Evolutionary conservation across 179 eudicot species (phyloP), one percentile per base, ranked within the genome.

Genomic region (Heliamphora pulchella): DNA sequence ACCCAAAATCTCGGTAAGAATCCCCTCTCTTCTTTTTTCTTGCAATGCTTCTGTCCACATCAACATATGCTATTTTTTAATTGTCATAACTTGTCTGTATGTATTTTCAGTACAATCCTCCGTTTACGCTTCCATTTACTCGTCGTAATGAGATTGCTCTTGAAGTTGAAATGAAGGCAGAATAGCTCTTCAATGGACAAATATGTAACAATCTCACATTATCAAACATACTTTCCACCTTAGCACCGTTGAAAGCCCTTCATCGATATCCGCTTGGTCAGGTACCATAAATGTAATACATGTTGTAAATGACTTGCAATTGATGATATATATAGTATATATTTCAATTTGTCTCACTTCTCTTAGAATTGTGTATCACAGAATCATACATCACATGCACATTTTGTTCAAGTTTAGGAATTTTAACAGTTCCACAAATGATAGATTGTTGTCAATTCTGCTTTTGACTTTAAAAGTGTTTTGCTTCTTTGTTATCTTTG

Each of bases 121-220:
- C 98, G 22, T 94, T 94, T 71, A 85, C 97, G 3, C 92, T 94
- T 50, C 98, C 98, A 61, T 91, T 94, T 76, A 86, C 87, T 17
- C 97, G 98, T 69, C 98, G 98, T 58, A 94, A 94, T 86, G 98
- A 94, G 88, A 85, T 94, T 88, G 84, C 93, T 58, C 83, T 94
- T n/a, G 94, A 94, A 89, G 96, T 94, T 79, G 94, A 89, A 86
- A 86, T 88, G 86, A 89, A 76, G 83, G 69, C 85, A 70, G 73
- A 74, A 39, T 89, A 81, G 82, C 75, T 75, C 44, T 67, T 10
- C 68, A 50, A 13, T 48, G 55, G 47, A 46, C 54, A 54, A 62
- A 63, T 55, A 55, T 31, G 2, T 70, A 50, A 71, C 63, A 74
- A 18, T 14, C 15, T 15, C 31, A 2, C 2, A 14, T 3, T 62